Evolutionary conservation across 2,329 filamentous ascomycete genomes (phyloP).

Genomic region (Hypoxylon sp.): DNA sequence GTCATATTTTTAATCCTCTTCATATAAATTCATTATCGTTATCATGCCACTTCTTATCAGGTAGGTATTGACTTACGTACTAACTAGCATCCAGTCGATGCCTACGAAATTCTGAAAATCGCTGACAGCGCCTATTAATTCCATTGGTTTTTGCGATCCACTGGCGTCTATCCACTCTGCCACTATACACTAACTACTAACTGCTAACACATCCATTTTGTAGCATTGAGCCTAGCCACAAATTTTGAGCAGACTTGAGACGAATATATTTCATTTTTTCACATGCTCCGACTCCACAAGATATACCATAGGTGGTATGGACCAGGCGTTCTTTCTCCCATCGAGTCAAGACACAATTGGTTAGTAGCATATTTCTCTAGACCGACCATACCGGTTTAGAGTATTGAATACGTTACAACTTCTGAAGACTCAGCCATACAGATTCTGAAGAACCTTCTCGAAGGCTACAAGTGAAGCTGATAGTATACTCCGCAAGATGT

Average conservation of each 20-base stretch:
- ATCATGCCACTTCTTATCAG: background rate
- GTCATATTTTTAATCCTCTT: background rate
- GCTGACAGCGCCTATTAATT: background rate
- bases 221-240: background rate
- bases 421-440: background rate
- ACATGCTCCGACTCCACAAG: background rate
- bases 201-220: background rate
- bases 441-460: background rate
- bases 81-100: background rate
- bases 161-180: background rate
- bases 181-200: background rate
- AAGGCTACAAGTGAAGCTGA: background rate
- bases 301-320: background rate
- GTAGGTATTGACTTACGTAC: background rate
- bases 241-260: background rate
- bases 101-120: background rate
- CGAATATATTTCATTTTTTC: background rate
- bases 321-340: background rate
- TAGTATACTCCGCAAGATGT: background rate
- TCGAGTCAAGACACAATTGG: background rate
- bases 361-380: background rate
- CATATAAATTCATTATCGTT: background rate
- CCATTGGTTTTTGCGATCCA: background rate
- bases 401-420: background rate
- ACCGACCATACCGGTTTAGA: background rate